phyloP scores from a whole-genome alignment of 78 protist species.

The Pelomyxa schiedti region DNA sequence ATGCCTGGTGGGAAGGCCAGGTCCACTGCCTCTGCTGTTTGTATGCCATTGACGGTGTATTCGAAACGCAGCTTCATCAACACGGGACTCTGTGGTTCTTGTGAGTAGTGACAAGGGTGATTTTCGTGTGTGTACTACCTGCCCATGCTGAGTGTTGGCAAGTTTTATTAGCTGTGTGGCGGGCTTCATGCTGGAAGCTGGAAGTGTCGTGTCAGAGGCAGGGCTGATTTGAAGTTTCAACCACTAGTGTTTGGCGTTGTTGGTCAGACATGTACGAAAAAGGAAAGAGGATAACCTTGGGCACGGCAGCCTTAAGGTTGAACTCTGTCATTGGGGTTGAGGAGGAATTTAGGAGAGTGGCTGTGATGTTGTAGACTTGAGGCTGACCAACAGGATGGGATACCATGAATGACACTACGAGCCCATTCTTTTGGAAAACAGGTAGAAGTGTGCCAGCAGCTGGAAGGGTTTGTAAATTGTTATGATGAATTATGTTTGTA shows the following conservation, averaged over 20 bases:
- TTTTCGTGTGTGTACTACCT: background rate
- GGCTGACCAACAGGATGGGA: constrained; percentile 13
- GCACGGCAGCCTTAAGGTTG: constrained; percentile 64
- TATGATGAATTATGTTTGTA: background rate
- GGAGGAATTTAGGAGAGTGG: constrained; percentile 16
- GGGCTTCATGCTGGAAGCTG: background rate
- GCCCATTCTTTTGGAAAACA: constrained; percentile 37
- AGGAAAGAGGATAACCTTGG: constrained; percentile 13
- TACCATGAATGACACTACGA: constrained; percentile 11
- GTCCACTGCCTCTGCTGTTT: background rate
- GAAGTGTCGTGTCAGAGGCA: background rate
- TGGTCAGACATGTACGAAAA: background rate
- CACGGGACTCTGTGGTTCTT: background rate
- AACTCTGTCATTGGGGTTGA: constrained; percentile 35
- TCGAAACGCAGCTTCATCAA: background rate
- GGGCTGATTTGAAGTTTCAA: background rate
- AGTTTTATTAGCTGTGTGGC: background rate
- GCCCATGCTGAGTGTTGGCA: background rate
- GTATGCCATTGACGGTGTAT: background rate
- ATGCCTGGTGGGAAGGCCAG: background rate
- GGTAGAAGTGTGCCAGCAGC: background rate
- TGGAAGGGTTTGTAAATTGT: background rate
- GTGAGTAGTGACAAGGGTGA: background rate
- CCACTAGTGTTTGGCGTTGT: too few species aligned
- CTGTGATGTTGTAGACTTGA: constrained; percentile 14